Evolutionary conservation across 192 early-diverging fungal species (phyloP).

Genomic region (Coemansia sp.): DNA sequence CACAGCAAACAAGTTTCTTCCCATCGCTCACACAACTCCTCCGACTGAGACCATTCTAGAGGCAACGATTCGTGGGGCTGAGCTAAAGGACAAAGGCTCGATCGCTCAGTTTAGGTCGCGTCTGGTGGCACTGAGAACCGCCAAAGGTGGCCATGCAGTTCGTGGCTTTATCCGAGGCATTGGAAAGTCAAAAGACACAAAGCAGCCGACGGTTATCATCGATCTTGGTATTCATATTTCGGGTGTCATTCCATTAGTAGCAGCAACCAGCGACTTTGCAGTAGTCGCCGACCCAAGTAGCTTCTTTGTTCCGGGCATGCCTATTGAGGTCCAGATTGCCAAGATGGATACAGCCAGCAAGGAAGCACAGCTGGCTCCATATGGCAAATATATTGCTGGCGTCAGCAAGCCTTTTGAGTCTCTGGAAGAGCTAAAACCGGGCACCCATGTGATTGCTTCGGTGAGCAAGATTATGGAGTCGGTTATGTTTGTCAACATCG

Average conservation of each 20-base stretch:
- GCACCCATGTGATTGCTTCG: constrained; percentile 58
- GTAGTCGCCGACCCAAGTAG: constrained; percentile 20
- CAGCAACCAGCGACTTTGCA: constrained; percentile 24
- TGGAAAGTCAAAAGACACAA: constrained; percentile 6
- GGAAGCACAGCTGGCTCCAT: constrained; percentile 18
- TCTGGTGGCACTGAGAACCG: constrained; percentile 23
- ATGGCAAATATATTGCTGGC: constrained; percentile 59
- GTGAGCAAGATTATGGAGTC: constrained; percentile 56
- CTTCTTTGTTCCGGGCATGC: constrained; percentile 34
- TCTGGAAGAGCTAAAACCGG: constrained; percentile 57
- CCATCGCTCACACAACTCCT: constrained; percentile 61
- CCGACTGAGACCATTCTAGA: constrained; percentile 60
- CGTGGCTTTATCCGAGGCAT: constrained; percentile 55
- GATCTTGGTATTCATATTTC: constrained; percentile 22
- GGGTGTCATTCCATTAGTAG: constrained; percentile 26
- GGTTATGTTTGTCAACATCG: constrained; percentile 62
- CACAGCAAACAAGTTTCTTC: constrained; percentile 65
- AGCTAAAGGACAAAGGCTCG: constrained; percentile 26
- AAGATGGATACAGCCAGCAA: constrained; percentile 22
- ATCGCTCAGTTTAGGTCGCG: constrained; percentile 5
- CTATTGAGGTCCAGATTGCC: constrained; percentile 47
- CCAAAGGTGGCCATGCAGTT: constrained; percentile 44
- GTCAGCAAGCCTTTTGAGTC: constrained; percentile 38
- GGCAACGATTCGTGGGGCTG: constrained; percentile 57
- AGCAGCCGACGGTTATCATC: constrained; percentile 18